These are phyloP conservation scores for Dissoconium aciculare DNA, from an alignment of 2,329 filamentous ascomycete species.

Conservation along the genomic window DNA sequence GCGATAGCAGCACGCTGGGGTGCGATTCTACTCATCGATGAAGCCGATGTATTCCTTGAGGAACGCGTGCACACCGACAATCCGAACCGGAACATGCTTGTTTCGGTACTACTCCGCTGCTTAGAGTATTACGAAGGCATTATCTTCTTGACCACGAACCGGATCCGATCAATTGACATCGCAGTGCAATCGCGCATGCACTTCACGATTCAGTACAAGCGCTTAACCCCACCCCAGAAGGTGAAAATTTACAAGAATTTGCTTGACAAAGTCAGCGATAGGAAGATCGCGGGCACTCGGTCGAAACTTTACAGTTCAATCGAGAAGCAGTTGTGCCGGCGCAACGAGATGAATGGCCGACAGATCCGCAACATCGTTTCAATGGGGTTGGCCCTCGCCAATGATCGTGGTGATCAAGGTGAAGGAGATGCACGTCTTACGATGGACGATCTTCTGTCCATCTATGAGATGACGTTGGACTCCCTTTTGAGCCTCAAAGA, in stretches of 20 bases:
- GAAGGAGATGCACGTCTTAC: background rate
- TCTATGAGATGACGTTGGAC: background rate
- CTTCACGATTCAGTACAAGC: conserved; percentile 5
- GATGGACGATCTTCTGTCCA: background rate
- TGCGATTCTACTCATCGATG: conserved; percentile 8
- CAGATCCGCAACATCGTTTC: background rate
- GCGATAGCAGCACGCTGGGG: conserved; percentile 6
- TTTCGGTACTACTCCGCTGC: conserved; percentile 26
- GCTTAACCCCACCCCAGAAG: conserved; percentile 1
- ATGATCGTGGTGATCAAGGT: background rate
- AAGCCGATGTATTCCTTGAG: conserved; percentile 59
- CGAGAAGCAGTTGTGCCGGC: background rate
- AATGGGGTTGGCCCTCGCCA: conserved; percentile 1
- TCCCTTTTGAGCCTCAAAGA: background rate
- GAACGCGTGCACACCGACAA: conserved; percentile 33
- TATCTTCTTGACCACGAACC: conserved; percentile 7
- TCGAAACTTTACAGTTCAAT: background rate
- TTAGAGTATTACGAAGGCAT: conserved; percentile 25
- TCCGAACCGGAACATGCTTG: conserved; percentile 33
- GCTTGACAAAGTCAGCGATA: conserved; percentile 1
- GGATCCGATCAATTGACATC: conserved; percentile 5
- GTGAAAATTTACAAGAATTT: conserved; percentile 2
- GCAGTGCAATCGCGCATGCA: conserved; percentile 7
- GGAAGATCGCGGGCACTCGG: background rate
- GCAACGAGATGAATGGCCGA: conserved; percentile 1